These are phyloP conservation scores for Strobilomyces confusus DNA, from an alignment of 768 basidiomycete genomes.

Conservation along the genomic window DNA sequence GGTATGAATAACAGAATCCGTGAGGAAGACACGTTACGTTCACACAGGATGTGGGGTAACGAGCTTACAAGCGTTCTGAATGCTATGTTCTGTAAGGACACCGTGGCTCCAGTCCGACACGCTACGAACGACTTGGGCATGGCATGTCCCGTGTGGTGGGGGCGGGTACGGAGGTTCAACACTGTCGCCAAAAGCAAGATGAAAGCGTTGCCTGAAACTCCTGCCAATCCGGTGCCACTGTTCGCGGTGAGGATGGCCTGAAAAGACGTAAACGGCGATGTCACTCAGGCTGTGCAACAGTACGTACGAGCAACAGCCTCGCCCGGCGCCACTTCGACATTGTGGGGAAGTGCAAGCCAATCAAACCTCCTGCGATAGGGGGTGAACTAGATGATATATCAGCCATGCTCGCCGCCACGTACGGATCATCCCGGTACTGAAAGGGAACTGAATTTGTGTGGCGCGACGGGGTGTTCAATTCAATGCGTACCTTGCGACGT, in stretches of 20 bases:
- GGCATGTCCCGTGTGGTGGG: conserved; percentile 49
- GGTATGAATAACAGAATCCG: neutral
- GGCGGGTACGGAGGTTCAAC: conserved; percentile 40
- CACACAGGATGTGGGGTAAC: conserved; percentile 1
- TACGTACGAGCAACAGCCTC: conserved; percentile 61
- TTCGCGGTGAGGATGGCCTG: conserved; percentile 66
- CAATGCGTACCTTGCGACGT: conserved; percentile 59
- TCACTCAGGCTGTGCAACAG: neutral
- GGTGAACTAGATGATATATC: conserved; percentile 4
- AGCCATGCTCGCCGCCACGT: conserved; percentile 20
- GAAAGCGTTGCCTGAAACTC: conserved; percentile 64
- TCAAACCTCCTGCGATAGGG: conserved; percentile 41
- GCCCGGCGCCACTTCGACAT: conserved; percentile 54
- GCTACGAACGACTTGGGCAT: conserved; percentile 79
- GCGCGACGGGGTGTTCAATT: neutral
- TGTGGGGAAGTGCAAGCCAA: conserved; percentile 80
- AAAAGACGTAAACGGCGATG: neutral
- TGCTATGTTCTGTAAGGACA: conserved; percentile 82
- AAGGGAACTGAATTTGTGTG: conserved; percentile 5
- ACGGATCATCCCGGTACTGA: conserved; percentile 42
- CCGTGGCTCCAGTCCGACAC: conserved; percentile 95
- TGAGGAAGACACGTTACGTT: neutral
- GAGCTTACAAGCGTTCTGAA: conserved; percentile 86
- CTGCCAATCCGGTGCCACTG: conserved; percentile 55
- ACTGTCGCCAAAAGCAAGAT: conserved; percentile 39